These are phyloP conservation scores for Alternaria brassicicola DNA, from an alignment of 2,329 filamentous ascomycete genomes.

Conservation along the genomic window DNA sequence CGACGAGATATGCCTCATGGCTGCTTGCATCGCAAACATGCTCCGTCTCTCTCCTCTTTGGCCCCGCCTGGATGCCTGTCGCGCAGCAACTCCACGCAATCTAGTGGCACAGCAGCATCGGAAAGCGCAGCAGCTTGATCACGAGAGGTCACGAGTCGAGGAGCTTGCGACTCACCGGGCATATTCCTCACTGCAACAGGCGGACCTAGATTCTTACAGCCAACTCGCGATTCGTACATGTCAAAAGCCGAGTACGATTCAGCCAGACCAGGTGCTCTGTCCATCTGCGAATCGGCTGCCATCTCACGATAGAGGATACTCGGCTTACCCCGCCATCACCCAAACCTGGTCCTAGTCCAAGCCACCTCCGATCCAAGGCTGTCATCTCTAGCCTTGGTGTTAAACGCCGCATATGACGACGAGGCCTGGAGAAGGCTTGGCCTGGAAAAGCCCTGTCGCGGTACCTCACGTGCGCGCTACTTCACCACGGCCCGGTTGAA, in stretches of 20 bases:
- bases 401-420: not conserved
- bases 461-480: not conserved
- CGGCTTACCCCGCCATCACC: constrained; percentile 9
- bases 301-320: not conserved
- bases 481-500: not conserved
- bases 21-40: not conserved
- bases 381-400: not conserved
- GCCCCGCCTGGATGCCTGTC: constrained; percentile 1
- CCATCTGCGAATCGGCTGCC: not conserved
- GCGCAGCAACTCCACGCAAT: constrained; percentile 10
- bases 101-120: constrained; percentile 17
- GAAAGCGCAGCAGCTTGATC: not conserved
- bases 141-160: constrained; percentile 11
- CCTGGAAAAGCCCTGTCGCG: not conserved
- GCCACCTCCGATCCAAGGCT: not conserved
- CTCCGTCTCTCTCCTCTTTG: not conserved
- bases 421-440: not conserved
- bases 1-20: not conserved
- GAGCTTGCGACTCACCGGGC: not conserved
- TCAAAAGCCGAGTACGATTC: not conserved
- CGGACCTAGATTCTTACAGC: not conserved
- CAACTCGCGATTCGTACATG: not conserved
- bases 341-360: not conserved
- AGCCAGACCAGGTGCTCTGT: not conserved
- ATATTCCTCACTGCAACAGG: not conserved